phyloP scores from a whole-genome alignment of 768 basidiomycete species.

The Tylopilus vinaceipallidus region DNA sequence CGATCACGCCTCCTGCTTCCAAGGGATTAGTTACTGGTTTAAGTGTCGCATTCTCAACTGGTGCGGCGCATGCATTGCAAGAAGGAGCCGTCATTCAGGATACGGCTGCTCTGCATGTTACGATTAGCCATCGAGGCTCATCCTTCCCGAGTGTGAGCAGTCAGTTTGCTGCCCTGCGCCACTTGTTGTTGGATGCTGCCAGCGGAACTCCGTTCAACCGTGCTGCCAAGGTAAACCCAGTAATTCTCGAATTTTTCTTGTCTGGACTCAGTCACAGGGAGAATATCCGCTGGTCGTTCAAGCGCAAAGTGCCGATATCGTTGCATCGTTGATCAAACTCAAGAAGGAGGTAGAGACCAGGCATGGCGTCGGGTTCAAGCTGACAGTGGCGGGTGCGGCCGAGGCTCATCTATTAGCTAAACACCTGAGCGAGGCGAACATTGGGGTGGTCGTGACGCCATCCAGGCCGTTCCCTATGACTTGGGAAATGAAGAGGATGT shows the following conservation, averaged over 20 bases:
- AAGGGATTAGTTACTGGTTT: conserved; percentile 54
- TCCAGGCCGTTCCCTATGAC: conserved; percentile 65
- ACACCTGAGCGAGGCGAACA: conserved; percentile 60
- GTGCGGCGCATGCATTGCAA: conserved; percentile 55
- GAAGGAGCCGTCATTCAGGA: conserved; percentile 60
- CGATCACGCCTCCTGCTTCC: conserved; percentile 55
- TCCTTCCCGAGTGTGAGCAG: conserved; percentile 63
- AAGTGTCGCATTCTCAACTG: conserved; percentile 56
- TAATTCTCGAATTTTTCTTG: background rate
- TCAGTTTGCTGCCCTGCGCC: conserved; percentile 73
- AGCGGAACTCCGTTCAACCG: conserved; percentile 35
- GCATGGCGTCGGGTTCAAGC: conserved; percentile 42
- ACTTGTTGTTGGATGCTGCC: conserved; percentile 47
- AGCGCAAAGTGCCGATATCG: conserved; percentile 76
- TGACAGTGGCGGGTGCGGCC: conserved; percentile 64
- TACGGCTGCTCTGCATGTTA: conserved; percentile 59
- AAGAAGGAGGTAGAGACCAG: conserved; percentile 59
- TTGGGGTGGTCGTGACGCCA: conserved; percentile 71
- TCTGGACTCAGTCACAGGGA: conserved; percentile 49
- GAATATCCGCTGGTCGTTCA: conserved; percentile 72
- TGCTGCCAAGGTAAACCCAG: conserved; percentile 41
- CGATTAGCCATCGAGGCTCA: conserved; percentile 44
- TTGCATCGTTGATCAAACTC: conserved; percentile 70
- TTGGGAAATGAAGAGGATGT: conserved; percentile 60
- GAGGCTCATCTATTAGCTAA: conserved; percentile 75